A percentile compares a stretch with the other conserved stretches of the same genome.
Conservation (phyloP, 345 rosid genomes). For the Eucalyptus polyanthemos region DNA sequence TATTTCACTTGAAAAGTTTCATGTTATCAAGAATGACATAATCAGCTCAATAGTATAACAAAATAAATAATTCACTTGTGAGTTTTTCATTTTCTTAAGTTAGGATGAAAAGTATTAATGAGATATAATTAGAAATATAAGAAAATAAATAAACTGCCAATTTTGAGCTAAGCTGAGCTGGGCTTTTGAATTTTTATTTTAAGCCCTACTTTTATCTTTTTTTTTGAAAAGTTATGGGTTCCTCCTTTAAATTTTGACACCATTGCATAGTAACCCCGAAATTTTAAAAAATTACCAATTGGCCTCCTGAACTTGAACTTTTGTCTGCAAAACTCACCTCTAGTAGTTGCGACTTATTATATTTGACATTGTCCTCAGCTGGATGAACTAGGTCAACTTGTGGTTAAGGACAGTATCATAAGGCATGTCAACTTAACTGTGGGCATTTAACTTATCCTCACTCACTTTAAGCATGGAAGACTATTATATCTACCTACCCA, state of each 20-base stretch:
- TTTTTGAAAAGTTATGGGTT: neutral
- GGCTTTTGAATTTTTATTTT: neutral
- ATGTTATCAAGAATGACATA: neutral
- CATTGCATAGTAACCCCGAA: neutral
- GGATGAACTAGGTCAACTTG: too few species aligned
- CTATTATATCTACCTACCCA: too few species aligned
- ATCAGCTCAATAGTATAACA: neutral
- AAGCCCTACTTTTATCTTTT: neutral
- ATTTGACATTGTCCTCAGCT: rapidly evolving
- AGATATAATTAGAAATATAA: neutral
- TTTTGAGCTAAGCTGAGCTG: neutral
- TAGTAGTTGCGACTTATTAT: too few species aligned
- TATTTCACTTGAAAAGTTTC: neutral
- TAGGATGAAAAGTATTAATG: neutral
- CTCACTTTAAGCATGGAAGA: too few species aligned
- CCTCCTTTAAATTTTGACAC: neutral
- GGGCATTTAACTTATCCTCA: too few species aligned
- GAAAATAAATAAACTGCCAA: neutral
- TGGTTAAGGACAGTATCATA: too few species aligned
- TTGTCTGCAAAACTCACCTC: too few species aligned
- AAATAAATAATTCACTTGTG: neutral
- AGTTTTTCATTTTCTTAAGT: neutral
- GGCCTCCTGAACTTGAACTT: too few species aligned
- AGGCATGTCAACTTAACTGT: too few species aligned
- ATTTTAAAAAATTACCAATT: neutral